These are phyloP conservation scores for Nepenthes mirabilis DNA, from an alignment of 148 eudicot species.

Conservation along the genomic window DNA sequence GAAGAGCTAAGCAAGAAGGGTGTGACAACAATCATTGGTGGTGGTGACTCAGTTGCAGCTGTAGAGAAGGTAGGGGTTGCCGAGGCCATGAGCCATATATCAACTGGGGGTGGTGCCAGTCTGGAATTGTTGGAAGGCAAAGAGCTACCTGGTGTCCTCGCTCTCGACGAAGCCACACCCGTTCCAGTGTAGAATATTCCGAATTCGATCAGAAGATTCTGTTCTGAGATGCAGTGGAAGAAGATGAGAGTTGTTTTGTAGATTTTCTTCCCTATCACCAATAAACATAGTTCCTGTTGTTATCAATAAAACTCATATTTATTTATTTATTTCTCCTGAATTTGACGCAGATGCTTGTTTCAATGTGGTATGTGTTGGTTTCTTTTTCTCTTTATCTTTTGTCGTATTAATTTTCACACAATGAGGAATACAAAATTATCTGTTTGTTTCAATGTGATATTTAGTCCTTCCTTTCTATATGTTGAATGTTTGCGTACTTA, in stretches of 20 bases:
- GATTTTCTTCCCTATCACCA: too few relatives aligned
- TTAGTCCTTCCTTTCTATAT: too few relatives aligned
- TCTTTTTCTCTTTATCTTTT: too few relatives aligned
- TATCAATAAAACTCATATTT: not conserved
- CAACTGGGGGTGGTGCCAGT: conserved; percentile 95
- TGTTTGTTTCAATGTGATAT: too few relatives aligned
- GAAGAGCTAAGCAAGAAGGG: conserved; percentile 75
- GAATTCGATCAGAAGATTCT: conserved; percentile 1
- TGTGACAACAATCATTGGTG: conserved; percentile 87
- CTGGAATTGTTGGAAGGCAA: conserved; percentile 93
- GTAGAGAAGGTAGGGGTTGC: conserved; percentile 88
- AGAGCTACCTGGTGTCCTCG: conserved; percentile 76
- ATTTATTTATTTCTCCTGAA: not conserved
- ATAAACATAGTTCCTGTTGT: not conserved
- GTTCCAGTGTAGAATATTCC: conserved; percentile 28
- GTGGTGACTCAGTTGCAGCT: conserved; percentile 93
- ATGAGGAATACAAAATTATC: too few relatives aligned
- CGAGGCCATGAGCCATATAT: conserved; percentile 86
- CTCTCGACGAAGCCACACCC: conserved; percentile 67
- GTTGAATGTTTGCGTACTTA: too few relatives aligned
- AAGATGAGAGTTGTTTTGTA: too few relatives aligned
- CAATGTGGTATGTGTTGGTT: too few relatives aligned
- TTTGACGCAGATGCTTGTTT: not conserved
- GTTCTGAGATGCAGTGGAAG: not conserved
- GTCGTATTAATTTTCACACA: too few relatives aligned